Percentiles rank a stretch among this genome's conserved stretches.
These are phyloP conservation scores for Colletotrichum gloeosporioides DNA, from an alignment of 2,329 filamentous ascomycete species.

Conservation along the genomic window DNA sequence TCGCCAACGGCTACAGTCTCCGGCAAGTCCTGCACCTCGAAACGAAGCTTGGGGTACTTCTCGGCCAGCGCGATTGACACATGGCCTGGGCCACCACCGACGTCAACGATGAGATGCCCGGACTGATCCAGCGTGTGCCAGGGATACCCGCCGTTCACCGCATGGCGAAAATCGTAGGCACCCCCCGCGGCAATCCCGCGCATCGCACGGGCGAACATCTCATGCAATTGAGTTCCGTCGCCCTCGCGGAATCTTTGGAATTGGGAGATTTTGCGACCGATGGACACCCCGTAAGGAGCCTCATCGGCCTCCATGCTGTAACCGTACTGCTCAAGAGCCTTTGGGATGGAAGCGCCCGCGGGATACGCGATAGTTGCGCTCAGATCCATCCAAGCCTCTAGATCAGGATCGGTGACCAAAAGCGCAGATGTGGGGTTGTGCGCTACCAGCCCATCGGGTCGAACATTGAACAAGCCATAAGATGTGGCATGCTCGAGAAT, in stretches of 20 bases:
- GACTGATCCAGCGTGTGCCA: background rate
- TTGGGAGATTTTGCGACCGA: background rate
- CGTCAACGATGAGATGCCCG: conserved; percentile 34
- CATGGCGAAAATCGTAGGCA: background rate
- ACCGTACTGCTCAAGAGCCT: background rate
- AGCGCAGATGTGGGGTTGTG: background rate
- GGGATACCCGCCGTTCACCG: background rate
- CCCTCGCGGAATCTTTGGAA: background rate
- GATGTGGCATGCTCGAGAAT: background rate
- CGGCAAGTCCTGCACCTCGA: conserved; percentile 35
- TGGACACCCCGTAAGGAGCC: background rate
- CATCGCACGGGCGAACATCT: conserved; percentile 4
- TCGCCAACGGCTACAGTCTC: conserved; percentile 20
- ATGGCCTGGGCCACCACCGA: conserved; percentile 38
- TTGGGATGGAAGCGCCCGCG: background rate
- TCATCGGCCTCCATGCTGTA: conserved; percentile 5
- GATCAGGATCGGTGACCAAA: background rate
- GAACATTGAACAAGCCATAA: background rate
- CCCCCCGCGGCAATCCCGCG: background rate
- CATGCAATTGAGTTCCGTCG: background rate
- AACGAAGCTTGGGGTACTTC: conserved; percentile 30
- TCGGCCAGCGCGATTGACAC: conserved; percentile 34
- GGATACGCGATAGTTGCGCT: background rate
- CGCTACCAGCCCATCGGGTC: background rate
- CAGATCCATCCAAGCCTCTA: conserved; percentile 2